Conservation (phyloP, 2,329 filamentous ascomycete genomes). For the Colletotrichum cuscutae region DNA sequence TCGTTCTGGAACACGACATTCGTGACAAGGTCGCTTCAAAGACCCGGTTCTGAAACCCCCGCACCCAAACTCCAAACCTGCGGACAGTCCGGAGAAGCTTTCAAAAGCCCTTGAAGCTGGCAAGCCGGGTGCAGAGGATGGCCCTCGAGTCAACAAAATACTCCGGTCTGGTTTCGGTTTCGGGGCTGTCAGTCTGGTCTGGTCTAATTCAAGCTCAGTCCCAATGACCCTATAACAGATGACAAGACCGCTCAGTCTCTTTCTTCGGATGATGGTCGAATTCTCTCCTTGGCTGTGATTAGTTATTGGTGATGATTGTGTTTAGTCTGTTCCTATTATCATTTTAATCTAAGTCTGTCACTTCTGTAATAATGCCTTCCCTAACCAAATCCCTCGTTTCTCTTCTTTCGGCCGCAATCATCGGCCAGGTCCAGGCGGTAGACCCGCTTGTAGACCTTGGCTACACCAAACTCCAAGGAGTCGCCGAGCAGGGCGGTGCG, state of each 20-base stretch:
- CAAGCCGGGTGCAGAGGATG: not conserved
- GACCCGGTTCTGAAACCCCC: conserved; percentile 19
- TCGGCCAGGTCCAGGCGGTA: conserved; percentile 31
- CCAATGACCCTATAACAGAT: conserved; percentile 15
- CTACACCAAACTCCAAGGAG: conserved; percentile 74
- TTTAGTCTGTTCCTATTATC: not conserved
- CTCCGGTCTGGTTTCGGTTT: not conserved
- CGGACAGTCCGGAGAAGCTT: not conserved
- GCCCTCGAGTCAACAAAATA: not conserved
- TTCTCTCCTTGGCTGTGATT: not conserved
- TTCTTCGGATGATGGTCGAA: conserved; percentile 1
- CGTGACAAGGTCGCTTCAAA: conserved; percentile 22
- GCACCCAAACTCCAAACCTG: not conserved
- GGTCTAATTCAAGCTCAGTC: no score
- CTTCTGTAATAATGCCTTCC: conserved; percentile 21
- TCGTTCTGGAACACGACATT: conserved; percentile 12
- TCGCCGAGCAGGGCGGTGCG: conserved; percentile 59
- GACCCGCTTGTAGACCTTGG: conserved; percentile 64
- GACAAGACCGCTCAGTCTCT: not conserved
- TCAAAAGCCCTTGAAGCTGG: not conserved
- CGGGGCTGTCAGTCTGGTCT: not conserved
- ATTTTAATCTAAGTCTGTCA: conserved; percentile 9
- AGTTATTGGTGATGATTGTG: not conserved
- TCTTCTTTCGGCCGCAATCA: conserved; percentile 17
- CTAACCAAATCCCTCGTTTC: conserved; percentile 12